Evolutionary conservation across 192 early-diverging fungal species (phyloP).

Genomic region (Gamsiella multidivaricata): DNA sequence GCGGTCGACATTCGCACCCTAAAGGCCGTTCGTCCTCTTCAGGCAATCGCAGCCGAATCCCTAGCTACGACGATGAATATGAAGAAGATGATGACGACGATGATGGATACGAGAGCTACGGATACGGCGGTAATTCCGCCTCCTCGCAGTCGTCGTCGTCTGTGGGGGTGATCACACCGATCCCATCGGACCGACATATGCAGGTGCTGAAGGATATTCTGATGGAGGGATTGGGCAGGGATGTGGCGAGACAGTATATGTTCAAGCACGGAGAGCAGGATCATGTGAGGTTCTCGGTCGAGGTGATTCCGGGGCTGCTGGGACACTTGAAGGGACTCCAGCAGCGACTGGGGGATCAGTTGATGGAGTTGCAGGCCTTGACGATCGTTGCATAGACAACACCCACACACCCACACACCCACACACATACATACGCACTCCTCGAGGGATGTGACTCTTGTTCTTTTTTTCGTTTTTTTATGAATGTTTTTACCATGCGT

Average conservation of each 20-base stretch:
- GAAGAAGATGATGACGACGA: slow-evolving; percentile 27
- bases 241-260: slow-evolving; percentile 45
- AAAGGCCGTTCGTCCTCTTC: too few species aligned
- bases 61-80: slow-evolving; percentile 5
- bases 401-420: too few species aligned
- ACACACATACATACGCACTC: too few species aligned
- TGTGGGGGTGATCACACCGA: slow-evolving; percentile 45
- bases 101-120: slow-evolving; percentile 39
- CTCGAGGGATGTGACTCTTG: too few species aligned
- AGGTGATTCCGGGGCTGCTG: slow-evolving; percentile 53
- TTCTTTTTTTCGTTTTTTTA: background rate
- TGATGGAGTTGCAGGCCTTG: slow-evolving; percentile 41
- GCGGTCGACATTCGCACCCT: slow-evolving; percentile 16
- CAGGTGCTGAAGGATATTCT: slow-evolving; percentile 55
- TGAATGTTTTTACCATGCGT: background rate
- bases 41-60: background rate
- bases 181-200: slow-evolving; percentile 54
- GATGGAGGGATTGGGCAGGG: slow-evolving; percentile 42
- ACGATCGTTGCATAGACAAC: slow-evolving; percentile 33
- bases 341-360: slow-evolving; percentile 37
- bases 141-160: too few species aligned
- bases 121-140: slow-evolving; percentile 10
- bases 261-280: slow-evolving; percentile 51
- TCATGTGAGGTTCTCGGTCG: slow-evolving; percentile 52
- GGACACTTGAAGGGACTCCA: slow-evolving; percentile 52